Base-by-base conservation (phyloP, 1,284 basidiomycete species). In the Omphalotus olearius region DNA sequence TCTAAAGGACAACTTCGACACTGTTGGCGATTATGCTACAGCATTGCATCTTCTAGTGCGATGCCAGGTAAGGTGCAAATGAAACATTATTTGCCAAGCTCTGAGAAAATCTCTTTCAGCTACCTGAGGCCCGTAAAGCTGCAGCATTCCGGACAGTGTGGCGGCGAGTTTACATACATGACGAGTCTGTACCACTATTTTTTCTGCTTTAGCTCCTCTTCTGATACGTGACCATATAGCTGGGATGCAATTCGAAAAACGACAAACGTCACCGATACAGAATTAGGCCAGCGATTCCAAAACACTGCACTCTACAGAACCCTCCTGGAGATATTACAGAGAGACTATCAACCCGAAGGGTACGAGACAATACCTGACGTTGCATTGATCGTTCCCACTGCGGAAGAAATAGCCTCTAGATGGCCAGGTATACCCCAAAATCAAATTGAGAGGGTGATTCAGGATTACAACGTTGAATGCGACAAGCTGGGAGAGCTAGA, bases 121-220 rank as follows among this genome's bases (percentile, higher is more conserved):
- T 91, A 2, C 91, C 91, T 0, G 80, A 84, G 52, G 79, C 78
- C 18, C 75, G 94, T 46, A 78, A 78, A 63, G 62, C 78, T 35
- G 80, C 88, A 26, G 85, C 88, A 2, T 78, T 92, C 61, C 73
- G 82, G 39, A 81, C 80, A 28, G 76, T 91, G 16, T 98, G 94
- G 95, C 78, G 93, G 36, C 75, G 95, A 26, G 80, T 95, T 43
- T 95, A 91, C 62, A 75, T 90, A 40, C 83, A 90, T 50, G 93
- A 98, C 64, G 84, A 97, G 91, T 95, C 64, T 60, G 84, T 72
- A 7, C 26, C n/a, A n/a, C n/a, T 23, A 35, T 40, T 4, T 18
- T 33, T 42, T 46, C 11, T 43, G 20, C 3, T 20, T 47, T 42
- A 37, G 17, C 23, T 45, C 16, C 28, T n/a, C 36, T 38, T 14